phyloP scores from a whole-genome alignment of 2,329 filamentous ascomycete genomes.

The Aspergillus ochraceoroseus region DNA sequence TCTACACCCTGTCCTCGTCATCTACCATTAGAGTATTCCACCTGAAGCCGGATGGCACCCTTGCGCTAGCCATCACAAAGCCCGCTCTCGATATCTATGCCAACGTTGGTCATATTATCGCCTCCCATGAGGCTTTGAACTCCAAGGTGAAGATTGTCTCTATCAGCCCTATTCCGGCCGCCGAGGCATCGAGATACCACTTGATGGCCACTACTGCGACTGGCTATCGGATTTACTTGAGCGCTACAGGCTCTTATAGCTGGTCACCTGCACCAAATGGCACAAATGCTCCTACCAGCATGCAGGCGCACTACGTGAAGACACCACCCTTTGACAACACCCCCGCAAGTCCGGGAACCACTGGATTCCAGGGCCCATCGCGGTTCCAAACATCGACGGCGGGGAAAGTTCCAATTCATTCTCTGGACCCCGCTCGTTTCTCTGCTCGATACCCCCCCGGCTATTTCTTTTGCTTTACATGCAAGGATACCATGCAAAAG shows the following conservation, averaged over 20 bases:
- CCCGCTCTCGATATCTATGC: slow-evolving; percentile 52
- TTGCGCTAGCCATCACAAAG: slow-evolving; percentile 54
- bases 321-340: slow-evolving; percentile 63
- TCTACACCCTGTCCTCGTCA: slow-evolving; percentile 84
- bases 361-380: slow-evolving; percentile 24
- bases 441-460: slow-evolving; percentile 68
- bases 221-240: slow-evolving; percentile 87
- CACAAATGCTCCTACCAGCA: slow-evolving; percentile 74
- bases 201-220: slow-evolving; percentile 86
- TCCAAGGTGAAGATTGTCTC: slow-evolving; percentile 70
- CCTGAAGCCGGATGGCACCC: slow-evolving; percentile 59
- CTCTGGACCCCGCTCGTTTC: slow-evolving; percentile 40
- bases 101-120: slow-evolving; percentile 80
- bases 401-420: slow-evolving; percentile 48
- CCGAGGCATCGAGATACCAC: slow-evolving; percentile 76
- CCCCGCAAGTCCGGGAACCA: slow-evolving; percentile 26
- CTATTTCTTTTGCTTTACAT: slow-evolving; percentile 82
- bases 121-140: slow-evolving; percentile 64
- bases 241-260: slow-evolving; percentile 69
- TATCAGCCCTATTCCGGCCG: slow-evolving; percentile 78
- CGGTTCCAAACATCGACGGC: slow-evolving; percentile 38
- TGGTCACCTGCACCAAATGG: slow-evolving; percentile 53
- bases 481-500: slow-evolving; percentile 55
- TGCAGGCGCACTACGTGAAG: slow-evolving; percentile 96
- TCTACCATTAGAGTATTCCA: slow-evolving; percentile 91